phyloP scores from a whole-genome alignment of 139 green algal species.

The Trebouxia sp. region DNA sequence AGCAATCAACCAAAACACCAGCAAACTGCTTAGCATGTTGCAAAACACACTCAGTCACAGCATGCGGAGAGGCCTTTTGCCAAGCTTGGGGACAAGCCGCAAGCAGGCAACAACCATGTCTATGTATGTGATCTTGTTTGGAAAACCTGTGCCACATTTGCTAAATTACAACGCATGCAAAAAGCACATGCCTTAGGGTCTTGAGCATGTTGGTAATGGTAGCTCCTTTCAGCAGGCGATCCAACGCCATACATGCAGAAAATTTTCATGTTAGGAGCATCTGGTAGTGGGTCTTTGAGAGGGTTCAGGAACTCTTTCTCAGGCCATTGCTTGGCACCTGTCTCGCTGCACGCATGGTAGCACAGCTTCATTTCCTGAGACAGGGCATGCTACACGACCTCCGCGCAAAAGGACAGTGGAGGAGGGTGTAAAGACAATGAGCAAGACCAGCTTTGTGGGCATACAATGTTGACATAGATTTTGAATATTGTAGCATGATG shows the following conservation, averaged over 20 bases:
- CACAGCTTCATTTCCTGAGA: neutral
- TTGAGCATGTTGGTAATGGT: slow-evolving; percentile 57
- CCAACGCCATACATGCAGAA: slow-evolving; percentile 78
- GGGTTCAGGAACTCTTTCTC: slow-evolving; percentile 38
- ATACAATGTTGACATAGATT: neutral
- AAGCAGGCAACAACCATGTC: too few species aligned
- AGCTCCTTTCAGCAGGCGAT: slow-evolving; percentile 70
- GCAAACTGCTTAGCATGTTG: too few species aligned
- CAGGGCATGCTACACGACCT: neutral
- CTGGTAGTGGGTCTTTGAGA: slow-evolving; percentile 56
- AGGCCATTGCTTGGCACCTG: slow-evolving; percentile 4
- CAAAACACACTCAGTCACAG: too few species aligned
- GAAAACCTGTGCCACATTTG: too few species aligned
- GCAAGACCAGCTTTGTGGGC: neutral
- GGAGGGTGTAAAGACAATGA: too few species aligned
- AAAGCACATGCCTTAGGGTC: slow-evolving; percentile 1
- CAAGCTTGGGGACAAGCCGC: too few species aligned
- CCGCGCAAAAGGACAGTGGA: neutral
- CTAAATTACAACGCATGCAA: neutral
- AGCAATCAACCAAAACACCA: too few species aligned
- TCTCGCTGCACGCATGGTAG: slow-evolving; percentile 9
- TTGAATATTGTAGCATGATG: neutral
- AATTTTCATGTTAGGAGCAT: slow-evolving; percentile 59
- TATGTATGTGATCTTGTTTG: too few species aligned
- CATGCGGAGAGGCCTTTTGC: too few species aligned